phyloP scores from a whole-genome alignment of 805 yeast species.

The Starmerella vaccinii region DNA sequence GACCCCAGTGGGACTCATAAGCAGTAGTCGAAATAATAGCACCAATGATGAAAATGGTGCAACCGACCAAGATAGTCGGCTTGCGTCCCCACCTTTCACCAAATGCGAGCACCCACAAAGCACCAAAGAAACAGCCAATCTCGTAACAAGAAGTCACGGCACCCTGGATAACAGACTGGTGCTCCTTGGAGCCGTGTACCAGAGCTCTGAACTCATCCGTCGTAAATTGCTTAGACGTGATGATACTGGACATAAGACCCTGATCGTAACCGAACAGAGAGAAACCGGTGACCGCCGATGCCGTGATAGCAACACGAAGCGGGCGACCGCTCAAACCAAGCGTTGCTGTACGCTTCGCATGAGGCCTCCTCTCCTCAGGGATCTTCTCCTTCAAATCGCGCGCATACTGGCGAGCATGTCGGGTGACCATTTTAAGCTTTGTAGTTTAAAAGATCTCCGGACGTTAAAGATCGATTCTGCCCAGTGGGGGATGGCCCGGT shows the following conservation, averaged over 20 bases:
- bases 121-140: constrained; percentile 67
- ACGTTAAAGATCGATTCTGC: background rate
- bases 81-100: constrained; percentile 64
- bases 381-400: constrained; percentile 16
- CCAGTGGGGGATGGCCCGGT: background rate
- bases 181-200: constrained; percentile 26
- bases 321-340: constrained; percentile 47
- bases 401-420: constrained; percentile 17
- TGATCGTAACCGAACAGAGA: constrained; percentile 33
- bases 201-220: constrained; percentile 41
- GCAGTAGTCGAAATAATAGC: constrained; percentile 48
- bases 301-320: constrained; percentile 41
- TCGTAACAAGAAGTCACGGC: constrained; percentile 49
- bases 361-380: constrained; percentile 20
- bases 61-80: constrained; percentile 48
- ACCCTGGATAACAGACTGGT: constrained; percentile 57
- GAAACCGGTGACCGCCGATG: constrained; percentile 55
- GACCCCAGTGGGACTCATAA: constrained; percentile 34
- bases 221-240: constrained; percentile 47
- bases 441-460: background rate
- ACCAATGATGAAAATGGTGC: constrained; percentile 49
- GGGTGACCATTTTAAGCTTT: constrained; percentile 14
- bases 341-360: constrained; percentile 37
- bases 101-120: constrained; percentile 46
- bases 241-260: constrained; percentile 30